Evolutionary conservation across 140 eudicot species (phyloP), one percentile per base, ranked within the genome.

Genomic region (Senecio squalidus): DNA sequence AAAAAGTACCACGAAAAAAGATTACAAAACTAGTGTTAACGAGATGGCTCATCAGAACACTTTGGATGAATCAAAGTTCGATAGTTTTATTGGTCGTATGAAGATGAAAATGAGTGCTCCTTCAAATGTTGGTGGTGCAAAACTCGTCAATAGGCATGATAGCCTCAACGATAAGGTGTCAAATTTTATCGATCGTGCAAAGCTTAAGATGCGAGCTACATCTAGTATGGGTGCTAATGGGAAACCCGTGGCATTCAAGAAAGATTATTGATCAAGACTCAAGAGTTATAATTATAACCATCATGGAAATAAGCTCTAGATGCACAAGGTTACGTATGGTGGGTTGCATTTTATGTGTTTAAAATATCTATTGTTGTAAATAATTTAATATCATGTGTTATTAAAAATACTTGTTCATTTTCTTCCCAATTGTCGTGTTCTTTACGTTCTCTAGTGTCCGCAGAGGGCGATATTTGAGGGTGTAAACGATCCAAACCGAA

Each of bases 151-250:
- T 4, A 52, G 67, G 15, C 38, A 50, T 5, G 93, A 86, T 67
- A 83, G 81, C n/a, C 77, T 86, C 44, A 75, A 86, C 9, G 85
- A 77, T 23, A 80, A 54, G 77, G 77, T 82, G 26, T 52, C 84
- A 3, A 68, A 40, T 52, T 86, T 58, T 51, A 86, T 82, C 0
- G 66, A 57, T 31, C 72, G 72, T 2, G 77, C 88, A 2, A 82
- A 69, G 67, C 36, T 27, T 6, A 85, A 78, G 83, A 38, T 85
- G 4, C 67, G 73, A 55, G 74, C 68, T 18, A 60, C 83, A 33
- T 65, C 78, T 9, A 64, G 51, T 28, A 67, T 73, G 75, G 75
- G 73, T 28, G 65, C 62, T 29, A 57, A 69, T 14, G 70, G 68
- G 47, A 64, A 62, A 27, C 3, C 38, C 2, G 63, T 29, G 40